These are phyloP conservation scores for Beauveria bassiana DNA, from an alignment of 2,329 filamentous ascomycete species.

Conservation along the genomic window DNA sequence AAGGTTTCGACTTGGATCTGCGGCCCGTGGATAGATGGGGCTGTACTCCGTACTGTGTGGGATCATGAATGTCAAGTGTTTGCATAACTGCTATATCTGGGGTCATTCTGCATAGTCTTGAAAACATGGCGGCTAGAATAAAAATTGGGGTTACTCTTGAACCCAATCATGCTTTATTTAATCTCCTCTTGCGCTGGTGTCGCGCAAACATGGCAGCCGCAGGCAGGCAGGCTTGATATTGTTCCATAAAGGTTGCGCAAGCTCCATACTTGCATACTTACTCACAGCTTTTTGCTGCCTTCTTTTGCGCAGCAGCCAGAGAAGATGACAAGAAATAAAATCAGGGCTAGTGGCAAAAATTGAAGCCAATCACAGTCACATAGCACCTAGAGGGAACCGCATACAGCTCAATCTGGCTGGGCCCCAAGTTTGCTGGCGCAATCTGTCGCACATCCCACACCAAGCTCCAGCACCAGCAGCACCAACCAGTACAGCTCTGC, in stretches of 20 bases:
- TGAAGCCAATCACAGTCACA: not conserved
- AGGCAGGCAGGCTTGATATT: not conserved
- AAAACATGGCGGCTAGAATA: not conserved
- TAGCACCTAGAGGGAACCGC: too few species aligned
- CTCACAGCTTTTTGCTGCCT: not conserved
- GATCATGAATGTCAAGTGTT: not conserved
- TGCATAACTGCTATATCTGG: not conserved
- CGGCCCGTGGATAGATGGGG: not conserved
- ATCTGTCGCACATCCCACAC: slow-evolving; percentile 4
- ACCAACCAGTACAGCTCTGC: not conserved
- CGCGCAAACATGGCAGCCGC: too few species aligned
- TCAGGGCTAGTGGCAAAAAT: too few species aligned
- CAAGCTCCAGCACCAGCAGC: not conserved
- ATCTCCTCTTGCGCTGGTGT: not conserved
- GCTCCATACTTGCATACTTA: not conserved
- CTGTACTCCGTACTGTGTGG: not conserved
- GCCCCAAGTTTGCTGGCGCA: not conserved
- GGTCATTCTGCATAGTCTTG: not conserved
- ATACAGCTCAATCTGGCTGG: not conserved
- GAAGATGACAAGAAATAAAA: not conserved
- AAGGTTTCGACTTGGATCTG: slow-evolving; percentile 15
- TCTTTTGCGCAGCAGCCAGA: not conserved
- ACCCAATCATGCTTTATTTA: not conserved
- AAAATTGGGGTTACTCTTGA: not conserved
- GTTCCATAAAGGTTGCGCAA: not conserved